Evolutionary conservation across 1,139 yeast genomes (phyloP).

Genomic region (Yamadazyma dushanensis): DNA sequence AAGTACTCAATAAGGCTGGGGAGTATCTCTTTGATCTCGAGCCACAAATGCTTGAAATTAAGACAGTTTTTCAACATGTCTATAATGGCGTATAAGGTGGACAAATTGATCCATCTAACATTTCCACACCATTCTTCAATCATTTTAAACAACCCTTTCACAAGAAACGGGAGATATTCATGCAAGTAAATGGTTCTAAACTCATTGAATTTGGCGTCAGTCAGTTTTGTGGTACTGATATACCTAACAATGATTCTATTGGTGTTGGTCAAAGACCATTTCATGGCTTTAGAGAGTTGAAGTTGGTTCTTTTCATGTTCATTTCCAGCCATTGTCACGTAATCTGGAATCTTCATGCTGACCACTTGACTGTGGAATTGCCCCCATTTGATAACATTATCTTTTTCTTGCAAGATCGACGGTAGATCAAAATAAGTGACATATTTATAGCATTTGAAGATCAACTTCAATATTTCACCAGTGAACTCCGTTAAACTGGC

Average conservation of each 20-base stretch:
- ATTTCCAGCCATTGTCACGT: constrained; percentile 27
- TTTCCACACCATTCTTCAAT: constrained; percentile 73
- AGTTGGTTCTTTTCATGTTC: constrained; percentile 39
- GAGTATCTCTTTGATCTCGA: constrained; percentile 66
- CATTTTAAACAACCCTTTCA: constrained; percentile 61
- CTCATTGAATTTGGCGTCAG: background rate
- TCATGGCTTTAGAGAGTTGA: constrained; percentile 66
- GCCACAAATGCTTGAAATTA: constrained; percentile 69
- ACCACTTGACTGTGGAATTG: constrained; percentile 72
- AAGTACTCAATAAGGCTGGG: constrained; percentile 68
- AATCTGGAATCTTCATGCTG: constrained; percentile 56
- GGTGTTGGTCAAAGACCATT: constrained; percentile 87
- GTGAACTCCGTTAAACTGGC: constrained; percentile 37
- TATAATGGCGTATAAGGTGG: constrained; percentile 65
- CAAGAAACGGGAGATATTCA: constrained; percentile 72
- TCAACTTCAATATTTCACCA: constrained; percentile 77
- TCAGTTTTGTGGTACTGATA: constrained; percentile 29
- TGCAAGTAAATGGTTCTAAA: constrained; percentile 34
- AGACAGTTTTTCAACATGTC: constrained; percentile 68
- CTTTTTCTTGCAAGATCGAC: constrained; percentile 57
- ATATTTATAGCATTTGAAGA: constrained; percentile 79
- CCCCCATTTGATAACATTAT: constrained; percentile 69
- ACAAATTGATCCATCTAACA: constrained; percentile 66
- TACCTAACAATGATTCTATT: constrained; percentile 75
- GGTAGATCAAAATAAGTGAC: constrained; percentile 83